Evolutionary conservation across 2,329 filamentous ascomycete species (phyloP).

Genomic region (Incumbomyces delicatus): DNA sequence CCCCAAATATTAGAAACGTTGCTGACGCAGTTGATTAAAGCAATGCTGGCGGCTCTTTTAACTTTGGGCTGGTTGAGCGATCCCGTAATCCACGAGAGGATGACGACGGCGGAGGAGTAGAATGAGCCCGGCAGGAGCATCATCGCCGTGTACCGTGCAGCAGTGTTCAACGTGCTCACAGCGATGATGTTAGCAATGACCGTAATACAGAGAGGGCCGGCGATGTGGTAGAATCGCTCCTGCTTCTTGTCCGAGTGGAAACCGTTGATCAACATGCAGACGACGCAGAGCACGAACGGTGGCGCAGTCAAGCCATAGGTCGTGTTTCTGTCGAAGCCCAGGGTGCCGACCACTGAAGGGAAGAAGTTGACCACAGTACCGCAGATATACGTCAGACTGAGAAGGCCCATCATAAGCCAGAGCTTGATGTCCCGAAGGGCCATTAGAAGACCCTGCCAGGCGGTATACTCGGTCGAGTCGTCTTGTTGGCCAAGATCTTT

Average conservation of each 20-base stretch:
- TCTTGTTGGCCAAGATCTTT: slow-evolving; percentile 14
- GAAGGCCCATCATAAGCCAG: slow-evolving; percentile 29
- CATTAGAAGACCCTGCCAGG: slow-evolving; percentile 23
- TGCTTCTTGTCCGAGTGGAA: slow-evolving; percentile 54
- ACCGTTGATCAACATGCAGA: slow-evolving; percentile 55
- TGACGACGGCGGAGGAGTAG: slow-evolving; percentile 53
- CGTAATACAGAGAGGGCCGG: slow-evolving; percentile 50
- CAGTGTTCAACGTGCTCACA: slow-evolving; percentile 50
- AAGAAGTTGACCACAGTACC: slow-evolving; percentile 60
- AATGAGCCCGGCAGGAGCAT: slow-evolving; percentile 51
- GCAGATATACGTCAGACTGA: slow-evolving; percentile 29
- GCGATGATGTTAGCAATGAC: slow-evolving; percentile 59
- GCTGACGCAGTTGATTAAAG: slow-evolving; percentile 62
- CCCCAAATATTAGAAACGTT: slow-evolving; percentile 37
- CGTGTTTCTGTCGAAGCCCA: slow-evolving; percentile 49
- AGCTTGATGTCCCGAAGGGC: slow-evolving; percentile 28
- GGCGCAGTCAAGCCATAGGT: slow-evolving; percentile 17
- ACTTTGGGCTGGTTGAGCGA: slow-evolving; percentile 65
- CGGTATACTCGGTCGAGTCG: slow-evolving; percentile 22
- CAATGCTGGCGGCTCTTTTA: slow-evolving; percentile 62
- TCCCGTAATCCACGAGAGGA: slow-evolving; percentile 61
- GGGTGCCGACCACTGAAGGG: slow-evolving; percentile 58
- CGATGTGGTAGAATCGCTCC: slow-evolving; percentile 61
- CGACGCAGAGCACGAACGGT: slow-evolving; percentile 20
- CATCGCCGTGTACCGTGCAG: slow-evolving; percentile 59